phyloP scores from a whole-genome alignment of 2,329 filamentous ascomycete genomes.

The Mollisia scopiformis region DNA sequence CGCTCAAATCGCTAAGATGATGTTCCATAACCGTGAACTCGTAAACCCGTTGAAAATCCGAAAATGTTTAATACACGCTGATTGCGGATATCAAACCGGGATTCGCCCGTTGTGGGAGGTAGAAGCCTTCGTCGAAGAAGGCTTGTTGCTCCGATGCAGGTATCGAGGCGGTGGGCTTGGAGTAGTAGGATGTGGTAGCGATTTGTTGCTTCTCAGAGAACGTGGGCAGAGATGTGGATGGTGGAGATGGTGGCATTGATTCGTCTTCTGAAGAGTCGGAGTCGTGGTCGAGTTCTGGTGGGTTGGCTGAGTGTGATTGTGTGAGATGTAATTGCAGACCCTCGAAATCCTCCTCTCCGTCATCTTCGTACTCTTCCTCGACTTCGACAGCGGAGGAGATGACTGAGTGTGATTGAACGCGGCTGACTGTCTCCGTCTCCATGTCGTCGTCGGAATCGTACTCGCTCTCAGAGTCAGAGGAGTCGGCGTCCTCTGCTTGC shows the following conservation, averaged over 20 bases:
- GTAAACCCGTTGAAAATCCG: constrained; percentile 10
- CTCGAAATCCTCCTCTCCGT: constrained; percentile 65
- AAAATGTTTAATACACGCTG: constrained; percentile 47
- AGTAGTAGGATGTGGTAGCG: constrained; percentile 42
- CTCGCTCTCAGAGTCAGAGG: constrained; percentile 52
- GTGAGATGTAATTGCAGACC: constrained; percentile 71
- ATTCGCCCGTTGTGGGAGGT: constrained; percentile 45
- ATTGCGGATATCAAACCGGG: constrained; percentile 45
- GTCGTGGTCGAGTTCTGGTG: constrained; percentile 73
- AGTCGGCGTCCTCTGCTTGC: constrained; percentile 64
- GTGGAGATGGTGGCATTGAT: constrained; percentile 61
- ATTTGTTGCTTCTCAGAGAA: constrained; percentile 62
- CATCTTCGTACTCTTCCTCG: constrained; percentile 50
- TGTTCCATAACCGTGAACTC: constrained; percentile 12
- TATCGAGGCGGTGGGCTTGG: constrained; percentile 35
- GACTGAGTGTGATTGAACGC: constrained; percentile 45
- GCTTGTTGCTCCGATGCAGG: constrained; percentile 38
- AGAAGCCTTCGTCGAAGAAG: constrained; percentile 52
- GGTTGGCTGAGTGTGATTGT: constrained; percentile 62
- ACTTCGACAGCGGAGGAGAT: constrained; percentile 31
- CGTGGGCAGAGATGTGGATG: constrained; percentile 51
- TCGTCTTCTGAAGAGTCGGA: constrained; percentile 73
- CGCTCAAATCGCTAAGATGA: constrained; percentile 25
- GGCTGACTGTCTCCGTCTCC: constrained; percentile 57
- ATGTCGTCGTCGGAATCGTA: constrained; percentile 57